Conservation (phyloP, 1,284 basidiomycete species). For the Leccinum pseudoinsigne region DNA sequence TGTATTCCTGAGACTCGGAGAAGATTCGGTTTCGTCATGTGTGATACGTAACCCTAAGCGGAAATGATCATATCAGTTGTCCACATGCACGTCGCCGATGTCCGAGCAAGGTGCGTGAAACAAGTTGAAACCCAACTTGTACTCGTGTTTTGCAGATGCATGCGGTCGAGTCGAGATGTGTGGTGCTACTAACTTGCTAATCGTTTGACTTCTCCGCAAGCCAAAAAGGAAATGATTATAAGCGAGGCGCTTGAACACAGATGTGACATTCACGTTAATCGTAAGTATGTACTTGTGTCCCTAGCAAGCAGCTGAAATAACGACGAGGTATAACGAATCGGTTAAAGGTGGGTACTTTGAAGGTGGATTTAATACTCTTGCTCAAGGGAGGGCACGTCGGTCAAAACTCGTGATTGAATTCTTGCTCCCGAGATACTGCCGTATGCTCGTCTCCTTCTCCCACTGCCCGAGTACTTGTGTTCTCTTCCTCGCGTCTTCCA, state of each 20-base stretch:
- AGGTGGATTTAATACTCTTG: not conserved
- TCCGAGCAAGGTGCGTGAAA: not conserved
- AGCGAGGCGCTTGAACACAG: not conserved
- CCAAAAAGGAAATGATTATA: not conserved
- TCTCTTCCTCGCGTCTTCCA: slow-evolving; percentile 35
- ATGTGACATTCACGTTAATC: not conserved
- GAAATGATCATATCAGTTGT: not conserved
- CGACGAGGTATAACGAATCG: slow-evolving; percentile 6
- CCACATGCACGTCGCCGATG: not conserved
- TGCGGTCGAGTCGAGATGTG: not conserved
- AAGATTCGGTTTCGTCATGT: not conserved
- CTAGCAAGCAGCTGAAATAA: not conserved
- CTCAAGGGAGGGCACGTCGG: not conserved
- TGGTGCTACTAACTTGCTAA: no score
- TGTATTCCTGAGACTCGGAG: not conserved
- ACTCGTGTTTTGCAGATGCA: not conserved
- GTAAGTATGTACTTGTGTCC: no score
- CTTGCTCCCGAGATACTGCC: slow-evolving; percentile 28
- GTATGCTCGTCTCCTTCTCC: slow-evolving; percentile 21
- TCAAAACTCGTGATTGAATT: slow-evolving; percentile 51
- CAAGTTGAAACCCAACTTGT: not conserved
- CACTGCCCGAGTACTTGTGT: slow-evolving; percentile 7
- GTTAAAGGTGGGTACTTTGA: slow-evolving; percentile 10
- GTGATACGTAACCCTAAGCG: not conserved
- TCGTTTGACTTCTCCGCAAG: not conserved